These are phyloP conservation scores for Pythium brachiatum DNA, from an alignment of 352 stramenopile genomes.

Conservation along the genomic window DNA sequence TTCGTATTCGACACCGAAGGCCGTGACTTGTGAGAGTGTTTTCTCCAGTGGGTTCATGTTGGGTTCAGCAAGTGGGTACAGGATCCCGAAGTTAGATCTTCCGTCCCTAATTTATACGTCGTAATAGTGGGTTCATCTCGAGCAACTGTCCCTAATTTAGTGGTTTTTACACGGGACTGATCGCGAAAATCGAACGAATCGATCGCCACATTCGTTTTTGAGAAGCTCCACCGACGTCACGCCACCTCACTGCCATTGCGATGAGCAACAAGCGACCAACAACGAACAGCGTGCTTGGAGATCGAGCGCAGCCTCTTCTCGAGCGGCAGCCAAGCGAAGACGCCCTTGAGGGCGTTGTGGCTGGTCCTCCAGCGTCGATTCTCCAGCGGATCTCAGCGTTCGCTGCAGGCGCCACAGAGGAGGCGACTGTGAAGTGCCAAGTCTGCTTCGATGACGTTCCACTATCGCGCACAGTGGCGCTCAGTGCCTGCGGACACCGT, in stretches of 20 bases:
- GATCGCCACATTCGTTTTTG: not conserved
- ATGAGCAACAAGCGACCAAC: too few relatives aligned
- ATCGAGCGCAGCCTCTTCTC: not conserved
- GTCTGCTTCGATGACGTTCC: constrained; percentile 65
- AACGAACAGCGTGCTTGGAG: not conserved
- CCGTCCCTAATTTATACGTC: not conserved
- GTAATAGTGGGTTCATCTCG: not conserved
- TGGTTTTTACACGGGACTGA: not conserved
- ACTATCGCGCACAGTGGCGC: constrained; percentile 29
- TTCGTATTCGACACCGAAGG: not conserved
- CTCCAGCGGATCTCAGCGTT: constrained; percentile 2
- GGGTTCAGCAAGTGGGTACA: not conserved
- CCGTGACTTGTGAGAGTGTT: not conserved
- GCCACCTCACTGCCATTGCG: not conserved
- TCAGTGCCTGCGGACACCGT: constrained; percentile 46
- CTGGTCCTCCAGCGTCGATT: not conserved
- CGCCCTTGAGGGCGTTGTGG: not conserved
- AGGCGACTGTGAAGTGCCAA: constrained; percentile 62
- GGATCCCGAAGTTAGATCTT: not conserved
- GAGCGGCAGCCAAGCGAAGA: not conserved
- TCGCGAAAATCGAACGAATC: not conserved
- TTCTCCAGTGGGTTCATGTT: not conserved
- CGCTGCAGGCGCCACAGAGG: constrained; percentile 9
- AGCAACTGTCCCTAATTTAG: not conserved
- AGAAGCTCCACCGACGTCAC: not conserved